phyloP scores from a whole-genome alignment of 768 basidiomycete genomes.

The Tricholoma furcatifolium region DNA sequence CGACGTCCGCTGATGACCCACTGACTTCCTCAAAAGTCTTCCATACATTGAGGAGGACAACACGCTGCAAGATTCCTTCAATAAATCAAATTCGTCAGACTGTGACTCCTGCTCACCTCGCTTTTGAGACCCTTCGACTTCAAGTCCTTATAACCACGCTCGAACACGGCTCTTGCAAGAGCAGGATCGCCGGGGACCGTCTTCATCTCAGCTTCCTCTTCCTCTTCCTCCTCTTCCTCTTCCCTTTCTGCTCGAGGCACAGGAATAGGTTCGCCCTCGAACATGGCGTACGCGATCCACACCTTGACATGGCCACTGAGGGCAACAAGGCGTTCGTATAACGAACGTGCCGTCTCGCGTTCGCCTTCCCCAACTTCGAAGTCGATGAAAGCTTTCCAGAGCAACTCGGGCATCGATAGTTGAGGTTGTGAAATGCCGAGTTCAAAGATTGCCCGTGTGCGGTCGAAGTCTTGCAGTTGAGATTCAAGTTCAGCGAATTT shows the following conservation, averaged over 20 bases:
- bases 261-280: slow-evolving; percentile 80
- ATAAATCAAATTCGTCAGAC: neutral
- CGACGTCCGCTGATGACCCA: slow-evolving; percentile 70
- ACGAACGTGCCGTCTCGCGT: slow-evolving; percentile 72
- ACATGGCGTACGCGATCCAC: slow-evolving; percentile 93
- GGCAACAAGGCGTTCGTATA: slow-evolving; percentile 86
- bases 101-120: slow-evolving; percentile 56
- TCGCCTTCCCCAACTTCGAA: slow-evolving; percentile 96
- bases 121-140: slow-evolving; percentile 80
- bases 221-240: slow-evolving; percentile 74
- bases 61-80: slow-evolving; percentile 54
- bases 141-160: slow-evolving; percentile 85
- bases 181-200: slow-evolving; percentile 70
- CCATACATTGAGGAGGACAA: slow-evolving; percentile 92
- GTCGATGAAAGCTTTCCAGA: slow-evolving; percentile 96
- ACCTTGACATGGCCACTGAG: slow-evolving; percentile 95
- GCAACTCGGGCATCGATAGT: slow-evolving; percentile 91
- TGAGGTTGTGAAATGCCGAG: slow-evolving; percentile 81
- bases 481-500: slow-evolving; percentile 92
- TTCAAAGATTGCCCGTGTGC: slow-evolving; percentile 93
- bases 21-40: slow-evolving; percentile 87
- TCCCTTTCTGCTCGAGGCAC: slow-evolving; percentile 63
- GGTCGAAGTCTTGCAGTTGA: slow-evolving; percentile 81
- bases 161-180: slow-evolving; percentile 76
- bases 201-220: slow-evolving; percentile 58